Base-by-base conservation (phyloP, 164 flowering plant species). In the Aristolochia contorta region DNA sequence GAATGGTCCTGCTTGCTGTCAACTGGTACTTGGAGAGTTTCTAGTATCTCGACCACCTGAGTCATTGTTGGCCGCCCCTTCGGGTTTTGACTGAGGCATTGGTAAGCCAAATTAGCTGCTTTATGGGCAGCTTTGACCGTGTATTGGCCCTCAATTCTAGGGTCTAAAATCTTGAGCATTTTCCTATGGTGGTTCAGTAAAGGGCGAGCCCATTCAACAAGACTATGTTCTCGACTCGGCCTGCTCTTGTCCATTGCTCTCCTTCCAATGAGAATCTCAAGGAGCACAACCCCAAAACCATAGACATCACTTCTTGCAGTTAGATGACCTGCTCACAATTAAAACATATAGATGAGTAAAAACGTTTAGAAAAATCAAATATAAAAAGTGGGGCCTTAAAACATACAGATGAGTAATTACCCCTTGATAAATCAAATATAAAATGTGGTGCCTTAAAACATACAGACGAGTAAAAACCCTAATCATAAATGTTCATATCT, bases 121-220 rank as follows among this genome's bases (percentile, higher is more conserved):
- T 87, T 92, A 64, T 79, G 67, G 15, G 82, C 89, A 47, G 71
- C 67, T 72, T 67, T 81, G 3, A 53, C 58, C 0, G 96, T 59
- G 67, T 84, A 89, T 61, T 89, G 98, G 23, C 96, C 96, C 49
- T 92, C 93, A 72, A 92, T 74, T 77, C 95, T 83, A n/a, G 87
- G 89, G 64, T 92, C 98, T 22, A 92, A 62, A 47, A 92, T 89
- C 65, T 73, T 77, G 59, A 77, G 25, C 49, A 92, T 71, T 74
- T 84, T 89, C 75, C 76, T 87, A 62, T 73, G 80, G 48, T 87
- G 80, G 70, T 78, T 87, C 62, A 92, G 68, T 16, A 89, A 77
- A 0, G 96, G 98, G 12, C 93, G 91, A 0, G 96, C 96, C 93
- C 93, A 92, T 66, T 89, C 98, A 24, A 92, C 98, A 56, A 92